phyloP scores from a whole-genome alignment of 1,139 yeast species.

The Nakaseomyces sp. region DNA sequence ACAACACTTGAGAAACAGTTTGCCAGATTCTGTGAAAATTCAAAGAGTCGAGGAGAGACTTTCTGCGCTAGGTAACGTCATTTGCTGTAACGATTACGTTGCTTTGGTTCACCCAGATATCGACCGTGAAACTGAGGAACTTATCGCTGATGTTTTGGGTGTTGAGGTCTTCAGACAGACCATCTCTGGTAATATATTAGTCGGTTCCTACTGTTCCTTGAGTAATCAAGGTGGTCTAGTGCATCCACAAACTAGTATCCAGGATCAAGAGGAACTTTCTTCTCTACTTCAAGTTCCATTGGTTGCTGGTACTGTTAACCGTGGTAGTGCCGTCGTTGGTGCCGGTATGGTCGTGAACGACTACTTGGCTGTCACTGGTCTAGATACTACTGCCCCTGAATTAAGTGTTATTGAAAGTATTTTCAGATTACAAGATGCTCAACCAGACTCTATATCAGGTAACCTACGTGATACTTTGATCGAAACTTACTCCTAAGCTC shows the following conservation, averaged over 20 bases:
- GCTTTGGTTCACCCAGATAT: constrained; percentile 98
- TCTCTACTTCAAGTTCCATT: constrained; percentile 93
- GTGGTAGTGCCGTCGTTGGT: constrained; percentile 96
- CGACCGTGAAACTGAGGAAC: constrained; percentile 97
- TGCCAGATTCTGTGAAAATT: constrained; percentile 93
- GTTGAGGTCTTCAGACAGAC: constrained; percentile 99
- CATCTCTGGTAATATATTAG: constrained; percentile 94
- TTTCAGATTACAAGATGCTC: constrained; percentile 83
- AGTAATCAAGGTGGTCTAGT: constrained; percentile 98
- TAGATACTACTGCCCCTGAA: constrained; percentile 98
- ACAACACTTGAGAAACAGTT: constrained; percentile 91
- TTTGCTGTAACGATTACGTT: constrained; percentile 97
- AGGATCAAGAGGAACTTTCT: constrained; percentile 96
- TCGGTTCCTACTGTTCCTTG: constrained; percentile 90
- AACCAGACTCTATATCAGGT: constrained; percentile 75
- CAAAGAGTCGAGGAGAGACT: constrained; percentile 97
- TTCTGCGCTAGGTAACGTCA: constrained; percentile 94
- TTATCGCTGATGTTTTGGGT: constrained; percentile 97
- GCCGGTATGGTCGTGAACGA: constrained; percentile 98
- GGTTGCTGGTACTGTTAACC: constrained; percentile 97
- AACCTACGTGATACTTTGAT: constrained; percentile 84
- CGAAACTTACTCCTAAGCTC: constrained; percentile 60
- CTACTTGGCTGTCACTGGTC: constrained; percentile 95
- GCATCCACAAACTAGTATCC: constrained; percentile 94
- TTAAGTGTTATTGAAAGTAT: constrained; percentile 93